Base-by-base conservation (phyloP, 306 rosid species). In the Malus sylvestris region DNA sequence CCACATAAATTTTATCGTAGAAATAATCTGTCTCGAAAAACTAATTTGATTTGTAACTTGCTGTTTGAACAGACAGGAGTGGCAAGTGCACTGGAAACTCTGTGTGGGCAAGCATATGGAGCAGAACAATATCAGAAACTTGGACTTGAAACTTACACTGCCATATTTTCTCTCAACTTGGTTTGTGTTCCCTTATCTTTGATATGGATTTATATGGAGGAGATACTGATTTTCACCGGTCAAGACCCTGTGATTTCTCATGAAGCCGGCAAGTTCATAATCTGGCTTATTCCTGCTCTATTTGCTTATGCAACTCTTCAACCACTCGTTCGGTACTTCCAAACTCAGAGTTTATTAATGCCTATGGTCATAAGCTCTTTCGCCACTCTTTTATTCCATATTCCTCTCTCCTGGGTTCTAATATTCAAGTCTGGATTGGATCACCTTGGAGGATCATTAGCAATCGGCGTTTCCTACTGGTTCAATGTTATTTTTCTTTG, bases 181-280 rank as follows among this genome's bases (percentile, higher is more conserved):
- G 85, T 87, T 51, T 82, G 87, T 30, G 1, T 88, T 66, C 88
- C 90, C 22, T 4, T 90, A 10, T 77, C 85, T 79, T 27, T 84
- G 10, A 35, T 81, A 69, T 90, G 89, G 90, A 72, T 83, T 30
- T 40, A 29, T 79, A 83, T 88, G 67, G 92, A 63, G 59, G 68
- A 46, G 29, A 62, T 90, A 68, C 84, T 88, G 59, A 40, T 80
- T 60, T 83, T 78, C 61, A 51, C 80, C 14, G 92, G 90, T 32
- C 95, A 86, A 78, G 92, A 90, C 76, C 87, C 95, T 84, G 74
- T 70, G 11, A 90, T 87, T 78, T 79, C 95, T 15, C 84, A 57
- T 1, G 90, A 86, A 83, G 95, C 90, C 9, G 88, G 89, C 0
- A 82, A 67, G 57, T 86, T 88, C 84, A 46, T 27, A 35, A 63